Evolutionary conservation across 441 rosid species (phyloP), one percentile per base, ranked within the genome.

Genomic region (Aleurites moluccanus): DNA sequence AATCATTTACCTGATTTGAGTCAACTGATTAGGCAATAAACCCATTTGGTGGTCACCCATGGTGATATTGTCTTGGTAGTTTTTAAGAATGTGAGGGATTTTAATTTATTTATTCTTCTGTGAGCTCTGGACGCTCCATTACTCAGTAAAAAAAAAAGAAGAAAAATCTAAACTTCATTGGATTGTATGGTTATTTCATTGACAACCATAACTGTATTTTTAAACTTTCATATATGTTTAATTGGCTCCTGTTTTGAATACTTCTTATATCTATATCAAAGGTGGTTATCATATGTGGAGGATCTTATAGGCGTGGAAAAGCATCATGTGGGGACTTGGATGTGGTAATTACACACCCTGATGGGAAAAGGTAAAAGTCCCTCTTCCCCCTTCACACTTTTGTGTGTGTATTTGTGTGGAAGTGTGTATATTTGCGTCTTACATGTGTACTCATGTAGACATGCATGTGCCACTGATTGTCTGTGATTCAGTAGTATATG

Each of bases 231-330:
- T 33, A 59, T 67, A 56, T 15, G 4, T 55, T 8, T 53, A 8
- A 20, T 66, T 23, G 67, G 38, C 11, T 77, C 49, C 42, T 50
- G 23, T 23, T 63, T 13, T 61, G n/a, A n/a, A n/a, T n/a, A 20
- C 18, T 69, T 23, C n/a, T 76, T 64, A 45, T 63, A 35, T 70
- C 40, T 83, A 64, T 78, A 59, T 73, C 84, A 78, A 73, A 93
- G 99, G 94, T 88, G 77, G 18, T 68, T 72, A 84, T 93, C 82
- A 75, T 90, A 57, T 96, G 99, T 68, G 98, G 98, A 77, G 99
- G 98, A 81, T 96, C 99, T 76, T 96, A 88, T 68, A 92, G 98
- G 81, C 97, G 97, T 69, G 99, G 99, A 76, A 96, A 92, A 79
- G 83, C 95, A 79, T 88, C 94, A 63, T 93, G 98, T 78, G 98